A percentile compares a stretch with the other conserved stretches of the same genome.
Conservation (phyloP, 495 filamentous ascomycete genomes). For the Penicillium lividum region DNA sequence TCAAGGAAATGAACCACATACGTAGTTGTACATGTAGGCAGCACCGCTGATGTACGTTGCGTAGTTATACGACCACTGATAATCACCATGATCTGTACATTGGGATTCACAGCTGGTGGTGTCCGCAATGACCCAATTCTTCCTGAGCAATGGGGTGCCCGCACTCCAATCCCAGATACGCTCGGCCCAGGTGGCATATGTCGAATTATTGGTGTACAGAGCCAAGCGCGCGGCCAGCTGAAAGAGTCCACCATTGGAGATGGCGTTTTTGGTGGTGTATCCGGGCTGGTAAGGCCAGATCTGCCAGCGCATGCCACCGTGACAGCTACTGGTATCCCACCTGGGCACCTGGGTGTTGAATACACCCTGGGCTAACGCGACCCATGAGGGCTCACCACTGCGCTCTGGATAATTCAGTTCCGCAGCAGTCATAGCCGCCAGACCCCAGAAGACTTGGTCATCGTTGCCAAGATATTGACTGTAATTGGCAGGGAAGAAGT, state of each 20-base stretch:
- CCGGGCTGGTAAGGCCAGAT: constrained; percentile 79
- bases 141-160: constrained; percentile 54
- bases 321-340: constrained; percentile 70
- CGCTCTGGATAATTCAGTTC: constrained; percentile 73
- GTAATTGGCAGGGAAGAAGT: constrained; percentile 64
- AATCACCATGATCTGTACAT: constrained; percentile 60
- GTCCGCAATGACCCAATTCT: constrained; percentile 62
- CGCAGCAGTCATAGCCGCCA: constrained; percentile 70
- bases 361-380: constrained; percentile 56
- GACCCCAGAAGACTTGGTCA: constrained; percentile 80
- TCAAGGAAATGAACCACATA: constrained; percentile 26
- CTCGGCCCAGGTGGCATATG: constrained; percentile 74
- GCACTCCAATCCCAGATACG: constrained; percentile 71
- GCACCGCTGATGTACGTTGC: constrained; percentile 73
- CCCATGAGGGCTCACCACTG: constrained; percentile 57
- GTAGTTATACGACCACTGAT: constrained; percentile 78
- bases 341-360: constrained; percentile 67
- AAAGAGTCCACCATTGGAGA: constrained; percentile 78
- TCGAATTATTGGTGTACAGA: constrained; percentile 72
- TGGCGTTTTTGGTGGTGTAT: constrained; percentile 78
- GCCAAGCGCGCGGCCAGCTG: constrained; percentile 77
- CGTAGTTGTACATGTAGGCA: constrained; percentile 75
- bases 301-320: constrained; percentile 84
- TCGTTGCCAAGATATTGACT: constrained; percentile 62
- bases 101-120: constrained; percentile 57